Conservation (phyloP, 1,284 basidiomycete species). For the Cutaneotrichosporon mucoides region DNA sequence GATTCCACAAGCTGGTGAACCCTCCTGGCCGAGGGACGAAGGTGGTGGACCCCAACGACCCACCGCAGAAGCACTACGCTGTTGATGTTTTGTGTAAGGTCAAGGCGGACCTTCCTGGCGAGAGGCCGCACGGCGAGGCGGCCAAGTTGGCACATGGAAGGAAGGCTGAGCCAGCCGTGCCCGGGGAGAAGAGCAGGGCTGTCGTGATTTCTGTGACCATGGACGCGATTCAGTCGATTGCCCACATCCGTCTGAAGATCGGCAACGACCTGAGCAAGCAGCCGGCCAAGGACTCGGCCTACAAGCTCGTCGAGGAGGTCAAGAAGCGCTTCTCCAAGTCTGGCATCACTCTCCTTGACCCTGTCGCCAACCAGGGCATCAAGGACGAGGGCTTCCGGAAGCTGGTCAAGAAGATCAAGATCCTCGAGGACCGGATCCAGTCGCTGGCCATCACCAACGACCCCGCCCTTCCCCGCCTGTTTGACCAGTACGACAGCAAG, state of each 20-base stretch:
- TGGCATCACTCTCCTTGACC: constrained; percentile 75
- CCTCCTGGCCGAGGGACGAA: constrained; percentile 3
- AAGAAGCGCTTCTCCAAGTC: constrained; percentile 76
- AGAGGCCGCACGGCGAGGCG: constrained; percentile 63
- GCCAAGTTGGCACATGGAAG: constrained; percentile 52
- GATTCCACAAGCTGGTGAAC: constrained; percentile 68
- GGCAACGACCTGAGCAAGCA: constrained; percentile 83
- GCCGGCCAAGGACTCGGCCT: constrained; percentile 72
- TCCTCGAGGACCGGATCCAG: constrained; percentile 77
- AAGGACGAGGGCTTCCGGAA: constrained; percentile 88
- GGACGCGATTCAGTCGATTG: constrained; percentile 79
- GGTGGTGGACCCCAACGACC: constrained; percentile 54
- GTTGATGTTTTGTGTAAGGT: constrained; percentile 90
- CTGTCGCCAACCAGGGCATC: constrained; percentile 76
- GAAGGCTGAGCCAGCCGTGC: constrained; percentile 59
- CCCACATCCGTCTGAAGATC: constrained; percentile 79
- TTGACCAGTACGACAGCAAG: constrained; percentile 75
- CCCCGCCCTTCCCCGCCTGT: constrained; percentile 68
- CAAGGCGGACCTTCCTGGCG: constrained; percentile 60
- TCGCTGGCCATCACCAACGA: constrained; percentile 71
- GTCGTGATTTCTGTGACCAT: constrained; percentile 86
- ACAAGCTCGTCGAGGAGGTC: constrained; percentile 87
- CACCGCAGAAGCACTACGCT: constrained; percentile 86
- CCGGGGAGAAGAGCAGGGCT: constrained; percentile 70
- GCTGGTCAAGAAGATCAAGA: constrained; percentile 77